Conservation (phyloP, 495 filamentous ascomycete species). For the Annulohypoxylon moriforme region DNA sequence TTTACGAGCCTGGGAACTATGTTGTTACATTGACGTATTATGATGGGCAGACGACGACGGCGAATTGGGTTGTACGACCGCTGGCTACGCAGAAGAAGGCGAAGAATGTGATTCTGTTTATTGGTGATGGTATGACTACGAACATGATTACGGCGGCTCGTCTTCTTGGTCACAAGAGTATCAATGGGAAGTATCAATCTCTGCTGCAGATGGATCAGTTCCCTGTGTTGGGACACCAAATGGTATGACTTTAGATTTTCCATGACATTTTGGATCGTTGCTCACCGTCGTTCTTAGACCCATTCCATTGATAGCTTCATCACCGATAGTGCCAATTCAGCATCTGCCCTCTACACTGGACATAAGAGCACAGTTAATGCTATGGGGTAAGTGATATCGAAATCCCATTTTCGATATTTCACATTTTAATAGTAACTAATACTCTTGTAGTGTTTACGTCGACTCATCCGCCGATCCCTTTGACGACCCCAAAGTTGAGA, state of each 20-base stretch:
- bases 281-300: slow-evolving; percentile 49
- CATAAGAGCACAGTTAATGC: slow-evolving; percentile 81
- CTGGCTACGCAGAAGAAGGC: slow-evolving; percentile 70
- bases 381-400: slow-evolving; percentile 59
- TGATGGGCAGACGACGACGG: slow-evolving; percentile 69
- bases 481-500: slow-evolving; percentile 83
- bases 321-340: slow-evolving; percentile 81
- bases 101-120: slow-evolving; percentile 82
- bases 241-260: slow-evolving; percentile 48
- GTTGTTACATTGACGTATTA: slow-evolving; percentile 77
- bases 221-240: slow-evolving; percentile 76
- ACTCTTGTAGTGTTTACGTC: slow-evolving; percentile 67
- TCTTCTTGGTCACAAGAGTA: slow-evolving; percentile 75
- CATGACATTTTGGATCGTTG: slow-evolving; percentile 25
- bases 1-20: slow-evolving; percentile 77
- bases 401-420: background rate
- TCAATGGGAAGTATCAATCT: slow-evolving; percentile 79
- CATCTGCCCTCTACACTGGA: slow-evolving; percentile 77
- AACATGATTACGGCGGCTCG: slow-evolving; percentile 81
- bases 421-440: background rate
- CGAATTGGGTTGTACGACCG: slow-evolving; percentile 77
- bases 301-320: slow-evolving; percentile 82
- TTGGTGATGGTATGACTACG: slow-evolving; percentile 83
- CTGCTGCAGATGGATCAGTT: slow-evolving; percentile 76
- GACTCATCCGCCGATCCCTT: slow-evolving; percentile 72